Conservation (phyloP, 164 flowering plant species). For the Sextonia rubra region DNA sequence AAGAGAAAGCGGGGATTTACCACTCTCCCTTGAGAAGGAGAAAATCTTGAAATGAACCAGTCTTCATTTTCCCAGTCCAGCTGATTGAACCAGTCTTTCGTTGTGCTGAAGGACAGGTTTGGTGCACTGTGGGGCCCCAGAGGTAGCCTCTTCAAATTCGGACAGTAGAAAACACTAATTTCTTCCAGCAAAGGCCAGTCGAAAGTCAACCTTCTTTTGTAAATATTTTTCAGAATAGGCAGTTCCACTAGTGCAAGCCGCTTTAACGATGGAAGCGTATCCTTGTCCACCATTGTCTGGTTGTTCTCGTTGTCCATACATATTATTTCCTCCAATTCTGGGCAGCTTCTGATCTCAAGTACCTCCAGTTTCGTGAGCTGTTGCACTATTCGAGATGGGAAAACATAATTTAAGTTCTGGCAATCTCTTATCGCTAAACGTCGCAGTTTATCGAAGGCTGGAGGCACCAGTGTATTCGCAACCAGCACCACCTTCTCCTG, state of each 20-base stretch:
- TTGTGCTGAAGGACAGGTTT: too few species aligned
- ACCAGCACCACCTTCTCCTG: too few species aligned
- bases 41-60: not conserved
- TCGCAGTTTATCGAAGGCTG: too few species aligned
- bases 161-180: not conserved
- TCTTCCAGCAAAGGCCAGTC: not conserved
- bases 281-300: not conserved
- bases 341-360: too few species aligned
- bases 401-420: too few species aligned
- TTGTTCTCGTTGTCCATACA: not conserved
- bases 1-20: too few species aligned
- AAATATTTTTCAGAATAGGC: not conserved
- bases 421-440: too few species aligned
- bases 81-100: not conserved
- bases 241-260: not conserved
- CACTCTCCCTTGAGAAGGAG: too few species aligned
- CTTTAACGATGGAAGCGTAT: not conserved
- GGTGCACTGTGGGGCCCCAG: not conserved
- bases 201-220: not conserved
- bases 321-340: too few species aligned
- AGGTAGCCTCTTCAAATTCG: not conserved
- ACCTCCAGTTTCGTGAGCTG: too few species aligned
- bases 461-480: too few species aligned
- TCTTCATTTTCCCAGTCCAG: slow-evolving; percentile 1
- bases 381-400: too few species aligned